These are phyloP conservation scores for Trichosanthes cucumerina DNA, from an alignment of 306 rosid species.

Conservation along the genomic window DNA sequence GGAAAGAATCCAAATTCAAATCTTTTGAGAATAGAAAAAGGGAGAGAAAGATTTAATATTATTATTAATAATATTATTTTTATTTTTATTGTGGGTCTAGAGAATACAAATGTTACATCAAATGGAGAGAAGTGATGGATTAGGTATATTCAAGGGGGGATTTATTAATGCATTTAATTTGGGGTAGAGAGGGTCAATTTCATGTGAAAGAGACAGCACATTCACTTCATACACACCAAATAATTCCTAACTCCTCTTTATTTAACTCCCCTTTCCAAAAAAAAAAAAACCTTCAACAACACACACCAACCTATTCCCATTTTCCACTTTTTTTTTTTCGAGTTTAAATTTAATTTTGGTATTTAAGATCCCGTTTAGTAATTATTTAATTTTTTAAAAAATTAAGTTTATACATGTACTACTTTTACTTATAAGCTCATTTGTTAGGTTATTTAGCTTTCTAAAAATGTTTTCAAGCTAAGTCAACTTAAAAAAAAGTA, in stretches of 20 bases:
- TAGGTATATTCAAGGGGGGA: constrained; percentile 5
- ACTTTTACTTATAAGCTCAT: no score
- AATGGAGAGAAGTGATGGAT: neutral
- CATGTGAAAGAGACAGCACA: constrained; percentile 8
- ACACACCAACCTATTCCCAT: neutral
- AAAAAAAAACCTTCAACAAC: neutral
- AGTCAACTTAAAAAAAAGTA: no score
- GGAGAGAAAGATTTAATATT: neutral
- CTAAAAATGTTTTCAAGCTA: no score
- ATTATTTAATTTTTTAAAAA: no score
- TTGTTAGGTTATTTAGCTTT: no score
- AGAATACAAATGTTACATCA: constrained; percentile 5
- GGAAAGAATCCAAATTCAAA: constrained; percentile 3
- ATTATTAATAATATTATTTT: neutral
- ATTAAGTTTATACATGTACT: no score
- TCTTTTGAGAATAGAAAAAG: neutral
- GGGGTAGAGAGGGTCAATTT: neutral
- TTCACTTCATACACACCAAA: neutral
- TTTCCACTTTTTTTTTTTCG: neutral
- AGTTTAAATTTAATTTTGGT: no score
- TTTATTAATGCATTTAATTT: constrained; percentile 8
- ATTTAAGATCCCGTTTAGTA: no score
- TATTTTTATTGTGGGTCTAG: neutral
- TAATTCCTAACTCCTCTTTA: neutral
- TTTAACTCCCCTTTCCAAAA: neutral